A percentile compares a stretch with the other conserved stretches of the same genome.
phyloP scores from a whole-genome alignment of 2,329 filamentous ascomycete species.

The Emergomyces pasteurianus region DNA sequence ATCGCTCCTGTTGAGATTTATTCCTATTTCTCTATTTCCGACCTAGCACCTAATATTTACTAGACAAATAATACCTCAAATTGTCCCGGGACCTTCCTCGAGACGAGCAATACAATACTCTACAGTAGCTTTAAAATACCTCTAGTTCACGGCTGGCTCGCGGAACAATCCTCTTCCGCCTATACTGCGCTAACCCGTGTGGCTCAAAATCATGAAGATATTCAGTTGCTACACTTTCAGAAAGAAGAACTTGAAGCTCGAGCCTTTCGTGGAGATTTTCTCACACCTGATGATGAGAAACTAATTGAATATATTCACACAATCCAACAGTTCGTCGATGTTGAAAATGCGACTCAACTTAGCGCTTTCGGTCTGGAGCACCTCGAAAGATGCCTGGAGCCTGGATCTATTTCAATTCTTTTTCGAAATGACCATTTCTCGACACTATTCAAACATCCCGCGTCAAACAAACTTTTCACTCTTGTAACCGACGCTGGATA shows the following conservation, averaged over 20 bases:
- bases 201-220: constrained; percentile 80
- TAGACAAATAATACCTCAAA: constrained; percentile 31
- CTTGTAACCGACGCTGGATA: constrained; percentile 92
- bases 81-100: constrained; percentile 65
- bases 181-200: constrained; percentile 60
- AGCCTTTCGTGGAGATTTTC: constrained; percentile 46
- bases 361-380: constrained; percentile 69
- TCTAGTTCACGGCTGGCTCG: constrained; percentile 86
- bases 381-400: constrained; percentile 56
- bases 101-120: constrained; percentile 76
- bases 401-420: constrained; percentile 75
- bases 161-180: constrained; percentile 51
- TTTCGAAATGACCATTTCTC: constrained; percentile 98
- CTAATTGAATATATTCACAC: constrained; percentile 70
- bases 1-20: background rate
- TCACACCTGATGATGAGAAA: constrained; percentile 63
- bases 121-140: constrained; percentile 85
- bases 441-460: constrained; percentile 79
- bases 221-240: constrained; percentile 74
- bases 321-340: constrained; percentile 69
- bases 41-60: background rate
- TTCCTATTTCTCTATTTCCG: background rate
- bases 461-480: constrained; percentile 61
- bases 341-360: constrained; percentile 69
- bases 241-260: constrained; percentile 83